Evolutionary conservation across 2,329 filamentous ascomycete genomes (phyloP).

Genomic region (Bimuria novae-zelandiae): DNA sequence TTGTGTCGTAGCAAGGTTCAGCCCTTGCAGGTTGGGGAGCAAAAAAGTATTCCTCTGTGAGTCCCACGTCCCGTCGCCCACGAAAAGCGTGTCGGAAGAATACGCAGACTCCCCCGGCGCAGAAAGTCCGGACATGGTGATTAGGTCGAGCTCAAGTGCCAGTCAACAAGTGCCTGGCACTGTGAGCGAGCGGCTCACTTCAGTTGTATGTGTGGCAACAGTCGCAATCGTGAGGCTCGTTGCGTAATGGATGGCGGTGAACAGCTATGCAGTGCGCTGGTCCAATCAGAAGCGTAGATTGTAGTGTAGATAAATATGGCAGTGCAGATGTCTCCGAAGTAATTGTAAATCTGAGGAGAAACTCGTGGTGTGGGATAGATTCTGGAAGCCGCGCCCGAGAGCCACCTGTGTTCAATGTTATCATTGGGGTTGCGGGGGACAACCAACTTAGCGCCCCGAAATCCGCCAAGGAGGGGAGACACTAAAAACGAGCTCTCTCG

Average conservation of each 20-base stretch:
- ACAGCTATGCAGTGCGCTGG: too few species aligned
- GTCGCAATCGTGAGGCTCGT: background rate
- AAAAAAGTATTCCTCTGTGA: conserved; percentile 76
- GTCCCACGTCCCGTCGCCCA: conserved; percentile 86
- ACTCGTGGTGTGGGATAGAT: too few species aligned
- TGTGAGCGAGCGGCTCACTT: background rate
- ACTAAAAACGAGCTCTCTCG: too few species aligned
- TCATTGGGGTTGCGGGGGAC: too few species aligned
- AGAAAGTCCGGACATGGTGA: conserved; percentile 56
- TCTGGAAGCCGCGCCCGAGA: too few species aligned
- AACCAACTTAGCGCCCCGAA: too few species aligned
- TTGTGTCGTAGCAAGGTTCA: conserved; percentile 81
- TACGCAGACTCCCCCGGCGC: conserved; percentile 75
- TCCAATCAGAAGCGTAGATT: background rate
- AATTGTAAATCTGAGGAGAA: too few species aligned
- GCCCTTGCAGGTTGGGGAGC: conserved; percentile 73
- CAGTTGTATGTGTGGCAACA: background rate
- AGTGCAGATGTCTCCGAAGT: background rate
- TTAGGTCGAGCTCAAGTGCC: background rate
- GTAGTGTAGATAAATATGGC: background rate
- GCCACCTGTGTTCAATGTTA: too few species aligned
- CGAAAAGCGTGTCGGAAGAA: conserved; percentile 72
- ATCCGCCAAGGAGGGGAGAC: too few species aligned
- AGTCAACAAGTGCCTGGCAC: background rate
- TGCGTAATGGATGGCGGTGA: too few species aligned